A percentile compares a stretch with the other conserved stretches of the same genome.
These are phyloP conservation scores for Phytopythium chamaehyphon DNA, from an alignment of 352 stramenopile genomes.

Conservation along the genomic window DNA sequence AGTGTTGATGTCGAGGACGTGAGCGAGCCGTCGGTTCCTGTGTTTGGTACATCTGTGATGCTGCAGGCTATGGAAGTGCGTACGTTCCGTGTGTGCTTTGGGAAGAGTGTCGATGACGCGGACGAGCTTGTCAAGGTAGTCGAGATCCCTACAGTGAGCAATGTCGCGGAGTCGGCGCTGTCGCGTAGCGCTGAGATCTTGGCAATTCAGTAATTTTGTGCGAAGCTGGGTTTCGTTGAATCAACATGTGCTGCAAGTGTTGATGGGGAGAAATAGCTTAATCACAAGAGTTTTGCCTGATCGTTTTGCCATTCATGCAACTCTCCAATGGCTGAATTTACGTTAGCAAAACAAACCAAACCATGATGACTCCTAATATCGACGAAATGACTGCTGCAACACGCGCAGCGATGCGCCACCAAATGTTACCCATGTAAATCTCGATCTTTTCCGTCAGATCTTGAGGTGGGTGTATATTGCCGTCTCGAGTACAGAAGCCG, in stretches of 20 bases:
- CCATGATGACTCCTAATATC: neutral
- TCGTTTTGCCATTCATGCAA: neutral
- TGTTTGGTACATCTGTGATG: slow-evolving; percentile 54
- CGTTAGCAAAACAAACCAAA: slow-evolving; percentile 4
- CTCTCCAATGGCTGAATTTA: neutral
- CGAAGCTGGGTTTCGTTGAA: neutral
- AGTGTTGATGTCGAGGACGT: slow-evolving; percentile 69
- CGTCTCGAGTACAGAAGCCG: slow-evolving; percentile 51
- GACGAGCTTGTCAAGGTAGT: slow-evolving; percentile 5
- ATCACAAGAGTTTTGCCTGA: neutral
- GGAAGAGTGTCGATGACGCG: slow-evolving; percentile 2
- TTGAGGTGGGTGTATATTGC: slow-evolving; percentile 29
- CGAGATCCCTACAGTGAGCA: neutral
- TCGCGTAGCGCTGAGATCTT: neutral
- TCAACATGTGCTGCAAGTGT: no score
- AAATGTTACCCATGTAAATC: slow-evolving; percentile 29
- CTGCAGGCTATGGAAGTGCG: slow-evolving; percentile 92
- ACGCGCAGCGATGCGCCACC: slow-evolving; percentile 34
- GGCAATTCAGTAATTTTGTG: neutral
- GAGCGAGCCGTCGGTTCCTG: slow-evolving; percentile 28
- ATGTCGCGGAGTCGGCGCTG: no score
- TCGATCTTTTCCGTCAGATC: slow-evolving; percentile 31
- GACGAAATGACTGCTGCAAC: slow-evolving; percentile 10
- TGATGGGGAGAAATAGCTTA: no score
- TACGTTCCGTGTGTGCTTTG: slow-evolving; percentile 85